Base-by-base conservation (phyloP, 768 basidiomycete species). In the Leccinum barrowsii region DNA sequence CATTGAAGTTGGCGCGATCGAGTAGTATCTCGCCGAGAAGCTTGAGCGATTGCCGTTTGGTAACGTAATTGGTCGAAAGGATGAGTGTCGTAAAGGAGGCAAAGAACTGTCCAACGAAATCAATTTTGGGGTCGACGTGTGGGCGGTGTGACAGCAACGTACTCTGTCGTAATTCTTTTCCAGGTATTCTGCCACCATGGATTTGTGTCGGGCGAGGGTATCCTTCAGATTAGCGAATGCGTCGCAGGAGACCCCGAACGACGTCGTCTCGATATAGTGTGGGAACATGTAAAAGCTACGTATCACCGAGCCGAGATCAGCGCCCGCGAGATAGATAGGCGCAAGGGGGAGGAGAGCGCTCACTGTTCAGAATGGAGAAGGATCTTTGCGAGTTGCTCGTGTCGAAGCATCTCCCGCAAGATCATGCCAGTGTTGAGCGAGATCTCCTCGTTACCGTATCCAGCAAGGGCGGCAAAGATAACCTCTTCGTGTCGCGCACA, bases 351-450 rank as follows among this genome's bases (percentile, higher is more conserved):
- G 37, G 17, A 26, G n/a, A 13, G 50, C 7, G 80, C 93, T 73
- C 72, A 96, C 96, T 96, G 86, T 62, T 98, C 95, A 12, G 94
- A 95, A 69, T 96, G 84, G 46, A 99, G 81, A 54, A 98, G 73
- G 54, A 94, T 86, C 80, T 94, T 92, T 47, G 88, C 87, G 22
- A 99, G 76, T 52, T 90, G 85, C 70, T 99, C 97, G 70, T 97
- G 92, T 63, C 89, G 82, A 63, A 99, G 76, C 91, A 98, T 98
- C 76, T 98, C 97, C 67, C 92, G 91, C 52, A 99, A 78, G 57
- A 98, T 90, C 94, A 97, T 96, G 8, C 97, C 96, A 0, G 96
- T 98, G 67, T 99, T 99, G 58, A 99, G 81, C 8, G 95, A 94
- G 55, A 98, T 81, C 60, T 98, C 96, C 71, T 98, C 92, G 67